A percentile compares a stretch with the other conserved stretches of the same genome.
Evolutionary conservation across 2,329 filamentous ascomycete genomes (phyloP).

Genomic region (Pseudogymnoascus sp.): DNA sequence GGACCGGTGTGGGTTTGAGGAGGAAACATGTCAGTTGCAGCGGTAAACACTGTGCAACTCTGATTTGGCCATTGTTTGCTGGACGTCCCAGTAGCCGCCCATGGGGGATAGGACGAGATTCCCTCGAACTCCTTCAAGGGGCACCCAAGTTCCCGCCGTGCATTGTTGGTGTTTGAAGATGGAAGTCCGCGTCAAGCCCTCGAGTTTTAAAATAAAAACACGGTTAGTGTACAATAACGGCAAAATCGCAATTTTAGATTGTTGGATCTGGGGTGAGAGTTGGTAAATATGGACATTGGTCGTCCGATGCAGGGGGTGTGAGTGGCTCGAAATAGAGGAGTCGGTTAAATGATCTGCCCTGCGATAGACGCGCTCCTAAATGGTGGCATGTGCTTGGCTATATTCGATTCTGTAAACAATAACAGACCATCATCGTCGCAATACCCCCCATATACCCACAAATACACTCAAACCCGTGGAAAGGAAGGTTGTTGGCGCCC

Average conservation of each 20-base stretch:
- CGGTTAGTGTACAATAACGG: not conserved
- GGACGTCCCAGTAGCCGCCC: not conserved
- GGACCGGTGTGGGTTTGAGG: not conserved
- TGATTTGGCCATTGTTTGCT: not conserved
- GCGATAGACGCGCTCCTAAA: constrained; percentile 2
- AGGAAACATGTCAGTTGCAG: not conserved
- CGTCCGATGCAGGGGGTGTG: not conserved
- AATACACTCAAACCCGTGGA: not conserved
- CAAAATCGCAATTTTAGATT: not conserved
- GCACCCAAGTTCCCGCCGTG: not conserved
- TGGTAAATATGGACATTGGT: not conserved
- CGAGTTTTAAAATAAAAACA: constrained; percentile 2
- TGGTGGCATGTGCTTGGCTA: constrained; percentile 4
- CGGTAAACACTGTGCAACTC: constrained; percentile 1
- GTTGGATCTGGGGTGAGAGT: not conserved
- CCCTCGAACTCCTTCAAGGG: not conserved
- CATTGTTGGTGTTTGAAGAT: constrained; percentile 6
- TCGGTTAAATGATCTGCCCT: constrained; percentile 6
- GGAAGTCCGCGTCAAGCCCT: not conserved
- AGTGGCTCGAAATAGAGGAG: not conserved
- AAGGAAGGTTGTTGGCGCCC: not conserved
- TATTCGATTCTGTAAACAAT: constrained; percentile 6
- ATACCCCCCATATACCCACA: not conserved
- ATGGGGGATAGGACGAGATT: not conserved
- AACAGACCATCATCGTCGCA: not conserved